phyloP scores from a whole-genome alignment of 2,329 filamentous ascomycete species.

The Byssoonygena ceratinophila region DNA sequence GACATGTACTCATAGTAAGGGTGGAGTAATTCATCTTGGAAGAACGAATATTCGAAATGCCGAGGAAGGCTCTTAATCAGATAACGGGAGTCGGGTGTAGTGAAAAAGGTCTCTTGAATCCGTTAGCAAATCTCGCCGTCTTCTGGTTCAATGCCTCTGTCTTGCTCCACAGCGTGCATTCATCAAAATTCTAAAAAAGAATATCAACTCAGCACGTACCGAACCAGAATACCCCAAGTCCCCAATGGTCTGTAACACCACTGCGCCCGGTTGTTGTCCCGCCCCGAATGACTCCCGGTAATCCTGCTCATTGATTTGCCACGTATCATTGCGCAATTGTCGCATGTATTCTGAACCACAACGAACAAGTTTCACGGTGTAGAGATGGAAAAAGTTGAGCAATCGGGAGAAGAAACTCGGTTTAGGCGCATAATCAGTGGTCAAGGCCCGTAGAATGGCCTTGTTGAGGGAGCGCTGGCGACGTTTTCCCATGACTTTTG shows the following conservation, averaged over 20 bases:
- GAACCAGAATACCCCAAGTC: conserved; percentile 66
- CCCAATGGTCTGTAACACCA: conserved; percentile 47
- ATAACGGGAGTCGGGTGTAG: conserved; percentile 54
- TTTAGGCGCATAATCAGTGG: neutral
- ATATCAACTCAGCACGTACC: conserved; percentile 26
- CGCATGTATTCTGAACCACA: conserved; percentile 42
- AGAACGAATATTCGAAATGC: conserved; percentile 60
- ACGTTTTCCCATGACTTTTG: neutral
- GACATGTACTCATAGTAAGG: conserved; percentile 57
- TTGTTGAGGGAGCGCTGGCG: neutral
- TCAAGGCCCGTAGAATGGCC: neutral
- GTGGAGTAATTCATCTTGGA: conserved; percentile 53
- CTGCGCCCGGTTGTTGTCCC: conserved; percentile 12
- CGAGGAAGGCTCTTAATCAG: conserved; percentile 62
- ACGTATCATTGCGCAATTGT: conserved; percentile 42
- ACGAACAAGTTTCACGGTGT: conserved; percentile 40
- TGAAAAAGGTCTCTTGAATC: conserved; percentile 52
- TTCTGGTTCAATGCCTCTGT: too few relatives aligned
- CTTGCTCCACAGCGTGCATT: too few relatives aligned
- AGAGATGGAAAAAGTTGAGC: conserved; percentile 46
- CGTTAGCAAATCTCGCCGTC: neutral
- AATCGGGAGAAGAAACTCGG: conserved; percentile 32
- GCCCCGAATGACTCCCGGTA: conserved; percentile 45
- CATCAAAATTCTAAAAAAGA: neutral
- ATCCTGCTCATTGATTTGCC: conserved; percentile 45